These are phyloP conservation scores for Paramecium sexaurelia DNA, from an alignment of 73 alveolate genomes.

Conservation along the genomic window DNA sequence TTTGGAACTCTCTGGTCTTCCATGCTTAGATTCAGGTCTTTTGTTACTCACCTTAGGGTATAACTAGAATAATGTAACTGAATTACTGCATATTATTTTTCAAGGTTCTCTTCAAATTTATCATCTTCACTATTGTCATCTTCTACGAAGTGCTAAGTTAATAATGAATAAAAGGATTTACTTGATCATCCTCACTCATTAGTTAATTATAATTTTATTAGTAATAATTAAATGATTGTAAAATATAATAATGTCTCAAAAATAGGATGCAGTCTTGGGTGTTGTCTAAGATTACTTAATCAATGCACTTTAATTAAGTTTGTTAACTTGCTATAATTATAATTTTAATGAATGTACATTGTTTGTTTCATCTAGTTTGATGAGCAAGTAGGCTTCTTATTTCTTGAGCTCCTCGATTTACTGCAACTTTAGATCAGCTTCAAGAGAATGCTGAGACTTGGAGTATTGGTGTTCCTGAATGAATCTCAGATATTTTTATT, in stretches of 20 bases:
- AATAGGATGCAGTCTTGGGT: not conserved
- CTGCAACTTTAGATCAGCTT: not conserved
- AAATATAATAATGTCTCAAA: not conserved
- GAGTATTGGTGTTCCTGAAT: not conserved
- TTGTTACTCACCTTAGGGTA: conserved; percentile 6
- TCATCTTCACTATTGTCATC: conserved; percentile 41
- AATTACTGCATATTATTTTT: conserved; percentile 40
- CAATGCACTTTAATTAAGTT: not conserved
- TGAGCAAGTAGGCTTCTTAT: conserved; percentile 3
- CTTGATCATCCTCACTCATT: conserved; percentile 23
- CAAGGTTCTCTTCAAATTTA: conserved; percentile 30
- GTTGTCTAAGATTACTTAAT: not conserved
- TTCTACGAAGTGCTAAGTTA: not conserved
- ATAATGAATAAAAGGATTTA: not conserved
- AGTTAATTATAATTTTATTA: not conserved
- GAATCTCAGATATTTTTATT: not conserved
- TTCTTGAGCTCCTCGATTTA: conserved; percentile 19
- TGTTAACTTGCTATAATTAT: not conserved
- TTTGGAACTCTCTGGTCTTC: conserved; percentile 59
- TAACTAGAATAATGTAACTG: not conserved
- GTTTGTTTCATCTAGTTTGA: conserved; percentile 28
- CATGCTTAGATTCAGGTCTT: conserved; percentile 58
- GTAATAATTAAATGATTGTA: not conserved
- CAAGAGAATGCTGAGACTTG: not conserved
- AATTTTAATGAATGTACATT: not conserved